Evolutionary conservation across 495 filamentous ascomycete species (phyloP).

Genomic region (Glonium stellatum): DNA sequence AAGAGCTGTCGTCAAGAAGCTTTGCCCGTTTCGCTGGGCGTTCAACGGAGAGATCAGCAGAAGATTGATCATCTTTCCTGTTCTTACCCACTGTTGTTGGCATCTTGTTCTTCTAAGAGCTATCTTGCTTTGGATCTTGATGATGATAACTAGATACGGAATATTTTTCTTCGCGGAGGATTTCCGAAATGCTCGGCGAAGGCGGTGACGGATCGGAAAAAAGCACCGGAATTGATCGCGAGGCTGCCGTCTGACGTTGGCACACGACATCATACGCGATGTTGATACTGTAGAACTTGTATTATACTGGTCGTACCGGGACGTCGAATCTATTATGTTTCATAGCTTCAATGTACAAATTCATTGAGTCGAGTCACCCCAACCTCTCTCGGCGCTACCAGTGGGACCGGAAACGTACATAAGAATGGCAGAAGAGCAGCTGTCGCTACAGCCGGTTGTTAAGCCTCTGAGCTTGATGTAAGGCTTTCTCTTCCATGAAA

Average conservation of each 20-base stretch:
- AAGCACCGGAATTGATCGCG: background rate
- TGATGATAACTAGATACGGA: too few species aligned
- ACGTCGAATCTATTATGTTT: background rate
- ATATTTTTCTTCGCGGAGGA: too few species aligned
- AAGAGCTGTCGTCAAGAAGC: conserved; percentile 29
- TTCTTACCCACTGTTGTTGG: too few species aligned
- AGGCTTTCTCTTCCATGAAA: background rate
- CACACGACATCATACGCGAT: background rate
- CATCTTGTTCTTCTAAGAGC: too few species aligned
- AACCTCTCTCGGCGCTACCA: background rate
- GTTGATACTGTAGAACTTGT: background rate
- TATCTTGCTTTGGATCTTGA: too few species aligned
- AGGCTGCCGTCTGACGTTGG: background rate
- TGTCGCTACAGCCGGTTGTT: conserved; percentile 17
- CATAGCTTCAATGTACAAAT: conserved; percentile 1
- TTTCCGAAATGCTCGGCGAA: too few species aligned
- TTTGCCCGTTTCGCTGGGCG: conserved; percentile 31
- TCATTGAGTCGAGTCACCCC: background rate
- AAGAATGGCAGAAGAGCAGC: conserved; percentile 22
- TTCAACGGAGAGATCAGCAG: background rate
- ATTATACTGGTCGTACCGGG: background rate
- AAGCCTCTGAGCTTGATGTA: conserved; percentile 30
- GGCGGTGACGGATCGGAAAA: background rate
- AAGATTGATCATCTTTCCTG: too few species aligned
- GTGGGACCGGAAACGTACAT: background rate